phyloP scores from a whole-genome alignment of 257 asterid genomes.

The Solanum bukasovii region DNA sequence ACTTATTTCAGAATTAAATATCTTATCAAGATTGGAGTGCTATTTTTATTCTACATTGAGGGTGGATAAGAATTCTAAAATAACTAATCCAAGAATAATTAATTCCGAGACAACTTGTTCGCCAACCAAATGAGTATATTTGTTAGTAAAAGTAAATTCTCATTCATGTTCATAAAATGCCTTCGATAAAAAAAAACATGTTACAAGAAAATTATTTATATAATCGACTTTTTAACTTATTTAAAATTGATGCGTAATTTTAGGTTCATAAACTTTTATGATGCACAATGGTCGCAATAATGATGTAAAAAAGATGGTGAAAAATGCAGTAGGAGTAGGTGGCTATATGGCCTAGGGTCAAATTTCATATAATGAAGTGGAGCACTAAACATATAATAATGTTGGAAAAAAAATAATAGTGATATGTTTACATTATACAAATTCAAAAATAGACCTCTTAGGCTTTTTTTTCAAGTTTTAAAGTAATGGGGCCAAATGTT shows the following conservation, averaged over 20 bases:
- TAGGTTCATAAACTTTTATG: background rate
- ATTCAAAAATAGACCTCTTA: background rate
- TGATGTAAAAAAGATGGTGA: background rate
- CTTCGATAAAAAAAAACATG: background rate
- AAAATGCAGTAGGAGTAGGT: background rate
- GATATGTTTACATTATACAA: background rate
- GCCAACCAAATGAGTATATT: background rate
- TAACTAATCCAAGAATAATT: too few relatives aligned
- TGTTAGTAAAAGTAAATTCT: background rate
- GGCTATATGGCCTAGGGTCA: background rate
- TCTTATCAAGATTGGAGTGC: background rate
- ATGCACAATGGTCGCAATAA: background rate
- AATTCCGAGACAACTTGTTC: background rate
- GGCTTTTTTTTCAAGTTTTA: background rate
- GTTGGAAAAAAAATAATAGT: background rate
- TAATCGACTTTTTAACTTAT: background rate
- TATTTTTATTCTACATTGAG: background rate
- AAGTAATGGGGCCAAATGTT: background rate
- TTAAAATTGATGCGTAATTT: background rate
- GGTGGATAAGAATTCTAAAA: background rate
- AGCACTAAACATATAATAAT: background rate
- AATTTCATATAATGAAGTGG: constrained; percentile 1
- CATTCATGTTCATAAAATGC: background rate
- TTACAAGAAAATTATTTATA: background rate
- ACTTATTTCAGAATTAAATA: too few relatives aligned